Base-by-base conservation (phyloP, 208 protist species). In the Blastocrithidia nonstop region DNA sequence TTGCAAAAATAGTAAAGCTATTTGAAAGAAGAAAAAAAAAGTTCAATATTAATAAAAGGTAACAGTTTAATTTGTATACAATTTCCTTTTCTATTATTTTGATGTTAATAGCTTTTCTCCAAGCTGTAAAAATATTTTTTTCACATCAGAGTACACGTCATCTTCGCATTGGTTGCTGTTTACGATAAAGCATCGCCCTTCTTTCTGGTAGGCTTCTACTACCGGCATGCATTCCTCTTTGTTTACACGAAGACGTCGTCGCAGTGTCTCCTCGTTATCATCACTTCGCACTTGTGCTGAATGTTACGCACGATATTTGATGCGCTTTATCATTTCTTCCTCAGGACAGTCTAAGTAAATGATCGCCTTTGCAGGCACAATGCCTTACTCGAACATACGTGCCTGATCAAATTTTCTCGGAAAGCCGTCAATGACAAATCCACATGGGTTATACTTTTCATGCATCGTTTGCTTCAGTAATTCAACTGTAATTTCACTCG, bases 351-450 rank as follows among this genome's bases (percentile, higher is more conserved):
- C 71, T 48, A 89, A 76, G 64, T 79, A 86, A 33, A 95, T 20
- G 40, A 89, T 80, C 3, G 59, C 68, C 2, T 52, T 55, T 4
- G 77, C 71, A 31, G 44, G 52, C 2, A 57, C 81, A 27, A 92
- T 76, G 16, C 51, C 58, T 0, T 81, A 66, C 58, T 93, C 83
- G 52, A 91, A 95, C 74, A 84, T 84, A 38, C 60, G 42, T 1
- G 71, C 74, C 62, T 95, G 88, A 39, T 88, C 83, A 31, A 57
- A 46, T 50, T 86, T 88, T 25, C 88, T 64, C 5, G 88, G 88
- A 46, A 93, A 95, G 25, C 88, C 84, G 54, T 93, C 83, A 35
- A 93, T 71, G 22, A 95, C 46, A 45, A 80, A 95, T n/a, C 83
- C 83, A 25, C 37, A 42, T 0, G 77, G 54, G 38, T 71, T 88